A percentile compares a stretch with the other conserved stretches of the same genome.
These are phyloP conservation scores for Teratosphaeria viscida DNA, from an alignment of 2,329 filamentous ascomycete genomes.

Conservation along the genomic window DNA sequence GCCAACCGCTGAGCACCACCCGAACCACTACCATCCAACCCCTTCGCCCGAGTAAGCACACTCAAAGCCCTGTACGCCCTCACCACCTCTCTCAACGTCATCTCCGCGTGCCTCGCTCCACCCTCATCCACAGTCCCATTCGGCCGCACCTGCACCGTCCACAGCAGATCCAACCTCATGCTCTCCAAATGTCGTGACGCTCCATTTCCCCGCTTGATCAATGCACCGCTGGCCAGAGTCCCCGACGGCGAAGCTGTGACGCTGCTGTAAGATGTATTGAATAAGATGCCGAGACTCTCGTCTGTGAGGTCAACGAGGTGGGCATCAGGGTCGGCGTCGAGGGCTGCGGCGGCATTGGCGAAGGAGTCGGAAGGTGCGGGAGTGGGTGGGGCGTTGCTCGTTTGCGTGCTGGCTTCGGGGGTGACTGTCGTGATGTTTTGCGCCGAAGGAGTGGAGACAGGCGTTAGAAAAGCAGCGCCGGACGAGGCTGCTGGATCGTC, in stretches of 20 bases:
- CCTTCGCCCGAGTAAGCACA: conserved; percentile 57
- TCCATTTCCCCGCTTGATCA: conserved; percentile 31
- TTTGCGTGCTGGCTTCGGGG: conserved; percentile 16
- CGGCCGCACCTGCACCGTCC: conserved; percentile 33
- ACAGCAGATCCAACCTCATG: conserved; percentile 35
- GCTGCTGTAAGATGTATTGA: conserved; percentile 27
- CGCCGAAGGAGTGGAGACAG: conserved; percentile 52
- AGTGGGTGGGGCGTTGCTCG: conserved; percentile 28
- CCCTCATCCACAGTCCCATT: conserved; percentile 27
- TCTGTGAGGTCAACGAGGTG: conserved; percentile 63
- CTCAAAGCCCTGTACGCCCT: conserved; percentile 58
- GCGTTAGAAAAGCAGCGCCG: conserved; percentile 41
- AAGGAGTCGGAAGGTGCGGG: conserved; percentile 39
- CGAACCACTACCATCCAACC: conserved; percentile 47
- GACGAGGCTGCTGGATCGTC: conserved; percentile 4
- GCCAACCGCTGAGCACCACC: conserved; percentile 24
- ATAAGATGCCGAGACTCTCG: conserved; percentile 64
- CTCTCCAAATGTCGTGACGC: conserved; percentile 10
- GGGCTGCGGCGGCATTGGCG: conserved; percentile 30
- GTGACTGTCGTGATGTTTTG: conserved; percentile 17
- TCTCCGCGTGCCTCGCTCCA: conserved; percentile 39
- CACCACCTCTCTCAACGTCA: conserved; percentile 59
- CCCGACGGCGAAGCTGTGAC: conserved; percentile 17
- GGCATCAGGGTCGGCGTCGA: conserved; percentile 47
- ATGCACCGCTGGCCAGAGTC: conserved; percentile 29